Base-by-base conservation (phyloP, 768 basidiomycete species). In the Mrakia gelida region DNA sequence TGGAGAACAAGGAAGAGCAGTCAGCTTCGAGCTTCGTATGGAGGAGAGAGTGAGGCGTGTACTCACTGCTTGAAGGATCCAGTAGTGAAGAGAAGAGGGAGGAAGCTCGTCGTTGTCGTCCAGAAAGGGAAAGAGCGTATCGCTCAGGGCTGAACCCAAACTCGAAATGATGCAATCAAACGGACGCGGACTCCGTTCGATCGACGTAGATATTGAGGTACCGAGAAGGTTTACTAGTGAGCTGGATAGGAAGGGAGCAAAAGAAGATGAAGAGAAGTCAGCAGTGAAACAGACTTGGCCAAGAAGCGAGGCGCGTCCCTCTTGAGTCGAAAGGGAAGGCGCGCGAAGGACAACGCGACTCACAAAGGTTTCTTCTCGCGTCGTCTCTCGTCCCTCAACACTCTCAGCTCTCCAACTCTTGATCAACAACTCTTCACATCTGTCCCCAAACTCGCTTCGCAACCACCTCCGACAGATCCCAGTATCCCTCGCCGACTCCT, bases 401-500 rank as follows among this genome's bases (percentile, higher is more conserved):
- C 49, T 52, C 49, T 52, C 49, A 21, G 49, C 49, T 52, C 49
- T 21, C 16, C 9, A 52, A 1, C 49, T 52, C 49, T 52, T 21
- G 11, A 52, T 21, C 4, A 52, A 52, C 7, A 59, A 59, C 26
- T 59, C 59, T 13, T 59, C 41, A 70, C 38, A 73, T 73, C 73
- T 59, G 38, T 15, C 56, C 73, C 49, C 61, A n/a, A 10, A 73
- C 73, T 41, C 73, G n/a, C 32, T 61, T 38, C 26, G 61, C 61
- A 23, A 73, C 73, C 18, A 43, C 73, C 41, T 73, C 73, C 11
- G 73, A 52, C 15, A 73, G 32, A 56, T 56, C 73, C 30, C 30
- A 73, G 73, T 73, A 73, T 26, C 73, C 73, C 32, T 73, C 73
- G 21, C 73, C 73, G 18, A 61, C 73, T 0, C 28, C 54, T 34